phyloP scores from a whole-genome alignment of 768 basidiomycete genomes.

The Mycena capillaripes region DNA sequence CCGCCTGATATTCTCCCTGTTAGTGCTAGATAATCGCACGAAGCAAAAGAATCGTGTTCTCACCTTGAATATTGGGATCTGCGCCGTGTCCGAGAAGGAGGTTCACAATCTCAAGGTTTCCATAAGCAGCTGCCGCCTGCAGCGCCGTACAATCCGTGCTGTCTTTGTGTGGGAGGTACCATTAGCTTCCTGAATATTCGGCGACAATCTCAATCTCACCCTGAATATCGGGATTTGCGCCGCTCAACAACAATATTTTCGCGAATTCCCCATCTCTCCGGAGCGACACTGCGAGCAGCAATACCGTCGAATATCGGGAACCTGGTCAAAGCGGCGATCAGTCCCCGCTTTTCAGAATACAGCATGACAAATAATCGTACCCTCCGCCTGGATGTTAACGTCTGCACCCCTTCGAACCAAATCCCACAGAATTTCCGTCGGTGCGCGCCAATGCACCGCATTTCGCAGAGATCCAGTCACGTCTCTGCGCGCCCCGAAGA shows the following conservation, averaged over 20 bases:
- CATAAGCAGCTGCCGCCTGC: not conserved
- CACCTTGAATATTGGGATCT: not conserved
- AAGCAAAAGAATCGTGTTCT: not conserved
- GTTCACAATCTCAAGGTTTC: not conserved
- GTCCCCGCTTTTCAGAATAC: not conserved
- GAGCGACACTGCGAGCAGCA: not conserved
- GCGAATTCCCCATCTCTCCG: not conserved
- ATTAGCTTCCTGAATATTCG: too few relatives aligned
- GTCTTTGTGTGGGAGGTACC: not conserved
- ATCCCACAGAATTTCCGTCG: not conserved
- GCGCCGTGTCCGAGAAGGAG: not conserved
- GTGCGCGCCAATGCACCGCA: not conserved
- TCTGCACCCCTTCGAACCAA: constrained; percentile 8
- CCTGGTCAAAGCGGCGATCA: not conserved
- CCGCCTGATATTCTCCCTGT: not conserved
- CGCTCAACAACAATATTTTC: not conserved
- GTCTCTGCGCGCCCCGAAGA: not conserved
- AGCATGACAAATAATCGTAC: not conserved
- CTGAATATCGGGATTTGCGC: not conserved
- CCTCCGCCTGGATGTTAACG: not conserved
- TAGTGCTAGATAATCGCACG: too few relatives aligned
- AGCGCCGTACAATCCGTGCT: not conserved
- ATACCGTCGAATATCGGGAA: not conserved
- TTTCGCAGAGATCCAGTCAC: not conserved
- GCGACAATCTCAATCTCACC: too few relatives aligned